phyloP scores from a whole-genome alignment of 768 basidiomycete genomes.

The Mycena leptocephala region DNA sequence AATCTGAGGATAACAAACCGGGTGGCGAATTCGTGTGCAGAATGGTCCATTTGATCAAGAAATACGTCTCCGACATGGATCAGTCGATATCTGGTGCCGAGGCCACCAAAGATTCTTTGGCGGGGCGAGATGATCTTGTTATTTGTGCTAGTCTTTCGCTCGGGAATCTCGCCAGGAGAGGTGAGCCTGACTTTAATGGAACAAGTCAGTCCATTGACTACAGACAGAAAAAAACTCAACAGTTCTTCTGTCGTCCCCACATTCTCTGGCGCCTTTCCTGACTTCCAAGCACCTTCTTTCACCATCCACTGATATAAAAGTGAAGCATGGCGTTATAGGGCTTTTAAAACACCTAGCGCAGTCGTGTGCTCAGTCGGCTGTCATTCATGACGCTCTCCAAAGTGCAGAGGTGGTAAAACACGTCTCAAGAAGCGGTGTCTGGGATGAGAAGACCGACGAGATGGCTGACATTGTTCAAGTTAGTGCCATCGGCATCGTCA shows the following conservation, averaged over 20 bases:
- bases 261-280: conserved; percentile 75
- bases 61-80: conserved; percentile 62
- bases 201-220: conserved; percentile 12
- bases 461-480: conserved; percentile 92
- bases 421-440: conserved; percentile 77
- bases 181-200: conserved; percentile 55
- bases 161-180: conserved; percentile 86
- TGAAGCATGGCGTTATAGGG: conserved; percentile 92
- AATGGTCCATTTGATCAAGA: conserved; percentile 85
- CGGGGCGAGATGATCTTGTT: conserved; percentile 80
- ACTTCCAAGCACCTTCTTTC: conserved; percentile 71
- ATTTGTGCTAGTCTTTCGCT: conserved; percentile 89
- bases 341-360: conserved; percentile 91
- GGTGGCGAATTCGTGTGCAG: conserved; percentile 82
- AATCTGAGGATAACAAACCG: conserved; percentile 66
- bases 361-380: conserved; percentile 69
- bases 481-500: conserved; percentile 89
- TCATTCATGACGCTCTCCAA: conserved; percentile 74
- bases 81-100: conserved; percentile 47
- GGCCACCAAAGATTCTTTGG: conserved; percentile 35
- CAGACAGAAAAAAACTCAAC: conserved; percentile 70
- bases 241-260: conserved; percentile 76
- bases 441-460: conserved; percentile 79
- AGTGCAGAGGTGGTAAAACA: conserved; percentile 75
- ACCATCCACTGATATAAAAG: conserved; percentile 76